Evolutionary conservation across 805 yeast species (phyloP), one percentile per base, ranked within the genome.

Genomic region (Myxozyma nipponensis): DNA sequence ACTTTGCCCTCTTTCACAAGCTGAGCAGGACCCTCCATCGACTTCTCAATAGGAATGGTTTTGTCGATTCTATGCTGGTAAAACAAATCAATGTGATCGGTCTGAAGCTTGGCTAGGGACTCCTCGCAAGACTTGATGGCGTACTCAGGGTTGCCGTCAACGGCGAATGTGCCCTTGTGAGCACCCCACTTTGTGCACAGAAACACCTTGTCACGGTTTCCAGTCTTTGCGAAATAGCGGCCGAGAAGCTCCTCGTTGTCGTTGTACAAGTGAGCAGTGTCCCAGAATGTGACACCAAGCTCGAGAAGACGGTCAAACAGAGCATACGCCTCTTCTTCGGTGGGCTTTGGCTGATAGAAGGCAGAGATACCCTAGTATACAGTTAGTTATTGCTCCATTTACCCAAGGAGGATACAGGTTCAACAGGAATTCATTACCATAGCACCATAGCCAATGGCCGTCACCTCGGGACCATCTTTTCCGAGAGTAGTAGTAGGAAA

Each of bases 11-110:
- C 67, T 49, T 83, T 78, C 44, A 85, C 77, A 49, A 73, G 76
- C 50, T 79, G 80, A 49, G 76, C 75, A 53, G 87, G 69, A 42
- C 76, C 76, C 24, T 70, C 69, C 39, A 86, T 72, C 0, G 83
- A 74, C 21, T 81, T 80, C 49, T 80, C 86, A 50, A 80, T 69
- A 0, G 86, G 80, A 17, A 73, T 74, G 1, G 62, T 68, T 2
- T 67, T 67, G 61, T 83, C 90, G 34, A 86, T 72, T 65, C 96
- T 79, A 2, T 95, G 88, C 32, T 79, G 75, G 63, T 85, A 88
- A 66, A 77, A 89, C 50, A 84, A 62, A 49, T 81, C 87, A 43
- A 78, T 39, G 13, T 25, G 23, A 39, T 47, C 52, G 22, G 43
- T 45, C 10, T 50, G 50, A 32, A 57, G 34, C 7, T 49, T 37